These are phyloP conservation scores for Irpex sp. DNA, from an alignment of 1,284 basidiomycete genomes.

Conservation along the genomic window DNA sequence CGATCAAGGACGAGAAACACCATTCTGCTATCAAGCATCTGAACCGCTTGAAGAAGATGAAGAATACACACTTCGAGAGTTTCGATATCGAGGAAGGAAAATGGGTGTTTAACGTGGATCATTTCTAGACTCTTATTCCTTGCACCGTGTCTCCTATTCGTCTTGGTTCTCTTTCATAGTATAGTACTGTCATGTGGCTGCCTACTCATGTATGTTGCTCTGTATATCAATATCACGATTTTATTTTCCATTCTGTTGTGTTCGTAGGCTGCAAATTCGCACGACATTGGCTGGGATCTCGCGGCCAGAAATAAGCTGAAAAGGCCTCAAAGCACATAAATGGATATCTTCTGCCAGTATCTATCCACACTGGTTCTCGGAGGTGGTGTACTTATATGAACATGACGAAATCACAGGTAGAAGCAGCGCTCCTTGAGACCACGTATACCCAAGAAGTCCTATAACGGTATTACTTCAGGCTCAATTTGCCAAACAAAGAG, in stretches of 20 bases:
- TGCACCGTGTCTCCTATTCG: background rate
- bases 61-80: constrained; percentile 87
- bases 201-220: background rate
- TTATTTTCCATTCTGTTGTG: background rate
- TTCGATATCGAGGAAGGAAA: constrained; percentile 87
- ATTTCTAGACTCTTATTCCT: constrained; percentile 64
- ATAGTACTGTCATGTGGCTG: background rate
- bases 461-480: constrained; percentile 13
- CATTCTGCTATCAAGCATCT: constrained; percentile 83
- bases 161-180: background rate
- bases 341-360: background rate
- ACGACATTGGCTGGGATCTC: no score
- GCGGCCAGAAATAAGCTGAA: no score
- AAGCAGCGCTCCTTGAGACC: constrained; percentile 85
- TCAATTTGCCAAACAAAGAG: constrained; percentile 3
- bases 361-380: background rate
- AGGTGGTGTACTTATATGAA: no score
- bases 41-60: constrained; percentile 88
- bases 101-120: constrained; percentile 95
- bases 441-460: constrained; percentile 85
- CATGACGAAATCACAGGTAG: constrained; percentile 49
- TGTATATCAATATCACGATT: background rate
- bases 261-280: no score
- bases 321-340: background rate
- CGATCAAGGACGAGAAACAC: constrained; percentile 87